These are phyloP conservation scores for Neurospora pannonica DNA, from an alignment of 495 filamentous ascomycete genomes.

Conservation along the genomic window DNA sequence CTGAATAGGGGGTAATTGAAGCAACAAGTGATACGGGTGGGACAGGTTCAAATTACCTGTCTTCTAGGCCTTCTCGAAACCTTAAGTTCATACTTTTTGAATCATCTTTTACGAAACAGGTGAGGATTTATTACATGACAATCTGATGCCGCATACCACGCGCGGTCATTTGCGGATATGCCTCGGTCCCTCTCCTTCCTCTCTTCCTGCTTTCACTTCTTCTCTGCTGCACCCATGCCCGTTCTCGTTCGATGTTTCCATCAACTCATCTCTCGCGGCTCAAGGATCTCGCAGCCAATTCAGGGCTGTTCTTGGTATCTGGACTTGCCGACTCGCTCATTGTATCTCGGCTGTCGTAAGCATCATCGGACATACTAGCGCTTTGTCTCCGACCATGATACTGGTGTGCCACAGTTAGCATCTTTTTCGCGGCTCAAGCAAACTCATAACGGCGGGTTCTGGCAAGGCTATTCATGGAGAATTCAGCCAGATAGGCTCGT, in stretches of 20 bases:
- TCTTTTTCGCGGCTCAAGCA: background rate
- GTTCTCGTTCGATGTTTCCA: background rate
- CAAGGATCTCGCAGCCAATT: background rate
- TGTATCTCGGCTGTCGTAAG: background rate
- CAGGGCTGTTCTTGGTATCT: background rate
- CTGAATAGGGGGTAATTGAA: background rate
- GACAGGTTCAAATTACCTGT: background rate
- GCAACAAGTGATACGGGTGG: background rate
- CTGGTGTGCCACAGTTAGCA: background rate
- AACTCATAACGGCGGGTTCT: background rate
- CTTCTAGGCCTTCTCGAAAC: background rate
- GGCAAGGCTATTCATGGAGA: background rate
- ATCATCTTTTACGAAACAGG: background rate
- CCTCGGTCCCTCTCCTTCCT: background rate
- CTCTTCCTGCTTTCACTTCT: background rate
- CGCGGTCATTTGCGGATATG: background rate
- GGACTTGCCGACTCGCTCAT: background rate
- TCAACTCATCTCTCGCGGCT: background rate
- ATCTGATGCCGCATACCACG: background rate
- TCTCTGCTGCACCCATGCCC: background rate
- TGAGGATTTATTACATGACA: background rate
- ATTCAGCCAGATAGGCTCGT: background rate
- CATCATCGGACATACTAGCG: background rate
- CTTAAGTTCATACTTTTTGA: background rate
- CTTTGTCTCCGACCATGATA: background rate